Evolutionary conservation across 176 grass and related monocot species (phyloP), one percentile per base, ranked within the genome.

Genomic region (Oryza punctata): DNA sequence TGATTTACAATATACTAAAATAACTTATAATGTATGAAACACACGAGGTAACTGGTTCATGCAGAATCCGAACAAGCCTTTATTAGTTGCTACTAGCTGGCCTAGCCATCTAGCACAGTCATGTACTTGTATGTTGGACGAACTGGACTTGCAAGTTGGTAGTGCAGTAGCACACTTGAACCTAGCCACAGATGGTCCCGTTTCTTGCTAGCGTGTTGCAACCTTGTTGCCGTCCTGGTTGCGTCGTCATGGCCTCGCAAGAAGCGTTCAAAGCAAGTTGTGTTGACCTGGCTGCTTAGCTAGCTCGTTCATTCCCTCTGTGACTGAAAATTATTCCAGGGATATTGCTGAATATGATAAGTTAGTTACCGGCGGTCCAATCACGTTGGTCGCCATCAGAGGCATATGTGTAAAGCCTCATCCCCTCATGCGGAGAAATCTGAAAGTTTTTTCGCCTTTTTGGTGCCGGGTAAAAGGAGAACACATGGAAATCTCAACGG

Each of bases 361-460:
- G 50, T 60, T 61, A 8, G 79, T 71, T 81, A 43, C 44, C 15
- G 67, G 23, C 67, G 33, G 79, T 71, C 79, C 67, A 81, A 60
- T 18, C 68, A 63, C 50, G 67, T 0, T 47, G 10, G 68, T 82
- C 80, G 23, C 68, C 68, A 44, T 82, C 67, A 43, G 25, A 78
- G 60, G 25, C 19, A 27, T 4, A 10, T 19, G 33, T 21, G 18
- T 26, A 21, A 38, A 24, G n/a, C 12, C n/a, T 61, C 78, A 27
- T 15, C 18, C 67, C 10, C 19, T 57, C 79, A 45, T 19, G 35
- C 69, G 8, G 12, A 25, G 2, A 71, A 71, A 26, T 2, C 24
- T 43, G 10, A 15, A 25, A 15, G n/a, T 25, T 44, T 41, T 13
- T 7, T 1, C 11, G 21, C 21, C 57, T 23, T 26, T 72, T 26